phyloP scores from a whole-genome alignment of 2,329 filamentous ascomycete species.

The Penicillium sp. region DNA sequence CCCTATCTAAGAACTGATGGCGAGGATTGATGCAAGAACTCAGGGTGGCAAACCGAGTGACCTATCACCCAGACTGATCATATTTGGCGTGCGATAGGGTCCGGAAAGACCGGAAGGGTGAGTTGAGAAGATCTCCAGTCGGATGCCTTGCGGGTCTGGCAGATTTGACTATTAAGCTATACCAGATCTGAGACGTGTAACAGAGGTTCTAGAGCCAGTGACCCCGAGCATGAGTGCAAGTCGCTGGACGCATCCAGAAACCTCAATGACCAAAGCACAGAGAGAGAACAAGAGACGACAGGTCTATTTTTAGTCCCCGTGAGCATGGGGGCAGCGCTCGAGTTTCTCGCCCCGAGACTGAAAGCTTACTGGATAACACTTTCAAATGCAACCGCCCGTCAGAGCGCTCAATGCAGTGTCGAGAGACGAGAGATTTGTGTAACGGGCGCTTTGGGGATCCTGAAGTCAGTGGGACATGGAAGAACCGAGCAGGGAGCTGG shows the following conservation, averaged over 20 bases:
- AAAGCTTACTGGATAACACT: not conserved
- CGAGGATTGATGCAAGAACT: not conserved
- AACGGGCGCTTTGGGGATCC: not conserved
- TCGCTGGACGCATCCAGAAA: not conserved
- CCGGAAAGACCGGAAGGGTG: not conserved
- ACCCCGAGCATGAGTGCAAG: not conserved
- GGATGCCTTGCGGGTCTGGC: not conserved
- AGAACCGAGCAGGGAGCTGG: not conserved
- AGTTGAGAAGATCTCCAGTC: not conserved
- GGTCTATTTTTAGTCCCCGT: slow-evolving; percentile 13
- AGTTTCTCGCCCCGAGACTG: not conserved
- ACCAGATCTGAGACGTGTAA: slow-evolving; percentile 2
- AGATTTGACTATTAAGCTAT: slow-evolving; percentile 5
- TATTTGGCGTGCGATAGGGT: slow-evolving; percentile 2
- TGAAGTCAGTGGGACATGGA: not conserved
- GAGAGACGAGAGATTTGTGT: slow-evolving; percentile 11
- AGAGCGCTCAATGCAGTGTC: not conserved
- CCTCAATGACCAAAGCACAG: not conserved
- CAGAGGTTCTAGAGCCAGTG: not conserved
- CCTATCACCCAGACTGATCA: slow-evolving; percentile 13
- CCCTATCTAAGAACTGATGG: not conserved
- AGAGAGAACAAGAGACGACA: not conserved
- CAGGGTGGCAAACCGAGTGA: not conserved
- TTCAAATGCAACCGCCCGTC: slow-evolving; percentile 8
- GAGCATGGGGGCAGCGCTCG: not conserved